Evolutionary conservation across 2,329 filamentous ascomycete species (phyloP), one percentile per base, ranked within the genome.

Genomic region (Gnomoniopsis sp.): DNA sequence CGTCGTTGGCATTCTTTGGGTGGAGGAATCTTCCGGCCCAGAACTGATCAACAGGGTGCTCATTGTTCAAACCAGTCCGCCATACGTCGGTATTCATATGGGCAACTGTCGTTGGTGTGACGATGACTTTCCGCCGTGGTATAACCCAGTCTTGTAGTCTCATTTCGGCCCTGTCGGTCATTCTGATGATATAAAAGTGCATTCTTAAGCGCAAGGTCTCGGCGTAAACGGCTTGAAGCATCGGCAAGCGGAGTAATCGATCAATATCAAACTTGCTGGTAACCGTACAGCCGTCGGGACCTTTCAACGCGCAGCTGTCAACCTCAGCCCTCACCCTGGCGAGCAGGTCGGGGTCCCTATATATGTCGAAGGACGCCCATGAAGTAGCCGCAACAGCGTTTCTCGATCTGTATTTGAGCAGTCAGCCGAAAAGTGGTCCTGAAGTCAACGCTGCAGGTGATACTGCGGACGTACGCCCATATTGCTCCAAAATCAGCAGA

Each of bases 131-230:
- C 26, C 50, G 60, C 33, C 61, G 62, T 2, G 66, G 67, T 53
- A 68, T 64, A 10, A 66, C 30, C 63, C 64, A 68, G 33, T 43
- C 53, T 6, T 8, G 14, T 6, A 53, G 43, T 4, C 23, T 52
- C 3, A 56, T 52, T 6, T 59, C 64, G 12, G 52, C 58, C 10
- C 44, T 62, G 21, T 68, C 66, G 6, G 64, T 53, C 64, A 69
- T 68, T 36, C 67, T 61, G 46, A 70, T 65, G 23, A 69, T 64
- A 54, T 69, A 70, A 26, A 68, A 69, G 58, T 70, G 64, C 65
- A 68, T 69, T n/a, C 67, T 53, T 2, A 69, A 67, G 11, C 68
- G 65, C 17, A 69, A 53, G 0, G 65, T 69, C 63, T 69, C 67
- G 15, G 68, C 67, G 53, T 69, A 69, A 15, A 66, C 61, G 22